These are phyloP conservation scores for Silene conica DNA, from an alignment of 148 eudicot species.

Conservation along the genomic window DNA sequence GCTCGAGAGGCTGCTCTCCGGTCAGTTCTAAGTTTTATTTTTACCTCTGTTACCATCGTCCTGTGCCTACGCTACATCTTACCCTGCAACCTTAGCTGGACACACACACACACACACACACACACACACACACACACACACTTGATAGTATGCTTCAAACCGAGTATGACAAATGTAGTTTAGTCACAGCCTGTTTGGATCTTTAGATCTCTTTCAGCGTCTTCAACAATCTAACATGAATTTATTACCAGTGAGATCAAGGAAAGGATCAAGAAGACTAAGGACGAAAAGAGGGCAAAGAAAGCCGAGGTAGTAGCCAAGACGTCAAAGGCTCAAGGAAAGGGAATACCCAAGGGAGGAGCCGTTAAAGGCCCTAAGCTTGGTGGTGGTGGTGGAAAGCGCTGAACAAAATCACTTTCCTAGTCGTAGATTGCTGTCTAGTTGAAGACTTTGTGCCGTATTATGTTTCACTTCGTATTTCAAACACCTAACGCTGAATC, in stretches of 20 bases:
- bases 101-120: too few species aligned
- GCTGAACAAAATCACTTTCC: conserved; percentile 28
- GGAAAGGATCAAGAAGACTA: conserved; percentile 68
- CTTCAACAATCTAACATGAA: background rate
- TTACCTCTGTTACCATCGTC: too few species aligned
- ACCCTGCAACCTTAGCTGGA: too few species aligned
- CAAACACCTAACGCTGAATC: conserved; percentile 20
- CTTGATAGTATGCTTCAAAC: too few species aligned
- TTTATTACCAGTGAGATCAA: conserved; percentile 47
- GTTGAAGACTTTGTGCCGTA: conserved; percentile 16
- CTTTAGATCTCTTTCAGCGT: background rate
- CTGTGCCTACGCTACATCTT: too few species aligned
- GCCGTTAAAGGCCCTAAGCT: conserved; percentile 53
- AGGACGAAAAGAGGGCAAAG: conserved; percentile 65
- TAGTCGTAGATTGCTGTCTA: conserved; percentile 23
- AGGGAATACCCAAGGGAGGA: conserved; percentile 42
- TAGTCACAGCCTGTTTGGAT: too few species aligned
- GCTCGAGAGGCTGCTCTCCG: conserved; percentile 73
- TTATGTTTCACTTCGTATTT: conserved; percentile 15
- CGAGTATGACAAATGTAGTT: too few species aligned
- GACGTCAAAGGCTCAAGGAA: conserved; percentile 34
- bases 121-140: too few species aligned
- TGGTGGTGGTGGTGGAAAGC: conserved; percentile 71
- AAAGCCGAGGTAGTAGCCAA: conserved; percentile 47
- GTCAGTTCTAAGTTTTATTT: conserved; percentile 19